Base-by-base conservation (phyloP, 345 rosid genomes). In the Brassica rapa region DNA sequence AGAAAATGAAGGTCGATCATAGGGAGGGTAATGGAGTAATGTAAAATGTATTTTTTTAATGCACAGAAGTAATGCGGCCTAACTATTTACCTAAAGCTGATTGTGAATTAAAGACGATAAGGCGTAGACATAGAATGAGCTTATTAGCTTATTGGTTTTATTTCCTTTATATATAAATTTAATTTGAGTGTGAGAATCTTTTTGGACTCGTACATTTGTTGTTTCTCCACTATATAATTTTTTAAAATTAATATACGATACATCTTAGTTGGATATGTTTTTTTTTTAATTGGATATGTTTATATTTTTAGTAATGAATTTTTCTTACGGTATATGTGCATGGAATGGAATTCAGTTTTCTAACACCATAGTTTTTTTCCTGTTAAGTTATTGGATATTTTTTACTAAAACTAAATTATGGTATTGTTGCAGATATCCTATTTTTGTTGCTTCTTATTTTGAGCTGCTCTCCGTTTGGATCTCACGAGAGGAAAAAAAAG, bases 191-290 rank as follows among this genome's bases (percentile, higher is more conserved):
- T 46, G 53, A 35, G 49, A 21, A 67, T 66, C 55, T 3, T 78
- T 69, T 33, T 77, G 55, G 65, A 62, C 66, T 62, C 41, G 55
- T 70, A 76, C 25, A 68, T 68, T 69, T 30, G 74, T 14, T 76
- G 14, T 70, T 70, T 35, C 39, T 33, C 75, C 56, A 66, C 73
- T 72, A 43, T 43, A 7, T 19, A 29, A 12, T 19, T 19, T 29
- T 33, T 71, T 25, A 16, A 12, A 7, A 29, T 64, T 3, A 49
- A 62, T 49, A 46, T 49, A 25, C 19, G 57, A 49, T 61, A 33
- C 49, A 49, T 70, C 35, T 33, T 19, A 71, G 8, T 9, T 43
- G 15, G 53, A 43, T 43, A 71, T 60, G 6, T 19, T 19, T 19
- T 19, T 19, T 19, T 19, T 19, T 19, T 19, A 19, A 19, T 19